phyloP scores from a whole-genome alignment of 2,329 filamentous ascomycete species.

The Penicillium hesseltinei region DNA sequence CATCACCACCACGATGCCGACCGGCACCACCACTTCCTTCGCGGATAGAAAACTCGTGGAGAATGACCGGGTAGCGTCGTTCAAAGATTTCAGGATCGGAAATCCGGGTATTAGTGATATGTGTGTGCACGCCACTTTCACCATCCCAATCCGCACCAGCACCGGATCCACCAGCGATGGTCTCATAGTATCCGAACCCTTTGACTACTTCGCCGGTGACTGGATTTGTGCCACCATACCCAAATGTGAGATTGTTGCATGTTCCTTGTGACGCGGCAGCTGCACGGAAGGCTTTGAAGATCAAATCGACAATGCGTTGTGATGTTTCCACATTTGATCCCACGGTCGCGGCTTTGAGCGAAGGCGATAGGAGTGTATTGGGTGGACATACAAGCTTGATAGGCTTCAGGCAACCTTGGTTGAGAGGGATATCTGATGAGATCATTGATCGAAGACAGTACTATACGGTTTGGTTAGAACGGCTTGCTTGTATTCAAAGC shows the following conservation, averaged over 20 bases:
- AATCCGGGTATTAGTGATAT: slow-evolving; percentile 83
- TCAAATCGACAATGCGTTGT: slow-evolving; percentile 68
- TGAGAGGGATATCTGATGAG: slow-evolving; percentile 72
- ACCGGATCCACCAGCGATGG: slow-evolving; percentile 72
- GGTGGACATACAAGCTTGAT: slow-evolving; percentile 64
- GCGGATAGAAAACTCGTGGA: slow-evolving; percentile 67
- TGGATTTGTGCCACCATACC: not conserved
- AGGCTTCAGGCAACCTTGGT: slow-evolving; percentile 74
- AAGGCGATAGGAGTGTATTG: slow-evolving; percentile 58
- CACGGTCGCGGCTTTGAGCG: not conserved
- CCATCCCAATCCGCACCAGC: slow-evolving; percentile 71
- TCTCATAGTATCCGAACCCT: slow-evolving; percentile 74
- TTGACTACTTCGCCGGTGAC: not conserved
- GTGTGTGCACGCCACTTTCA: slow-evolving; percentile 69
- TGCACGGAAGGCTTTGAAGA: slow-evolving; percentile 70
- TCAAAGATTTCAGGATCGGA: slow-evolving; percentile 78
- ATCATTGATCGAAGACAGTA: slow-evolving; percentile 64
- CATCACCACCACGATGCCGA: slow-evolving; percentile 67
- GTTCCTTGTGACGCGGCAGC: slow-evolving; percentile 72
- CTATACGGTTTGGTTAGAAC: slow-evolving; percentile 39
- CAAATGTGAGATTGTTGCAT: slow-evolving; percentile 63
- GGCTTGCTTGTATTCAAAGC: not conserved
- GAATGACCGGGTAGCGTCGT: slow-evolving; percentile 68
- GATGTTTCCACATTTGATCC: not conserved
- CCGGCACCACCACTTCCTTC: slow-evolving; percentile 63